These are phyloP conservation scores for Ogataea methanolica DNA, from an alignment of 805 yeast species.

Conservation along the genomic window DNA sequence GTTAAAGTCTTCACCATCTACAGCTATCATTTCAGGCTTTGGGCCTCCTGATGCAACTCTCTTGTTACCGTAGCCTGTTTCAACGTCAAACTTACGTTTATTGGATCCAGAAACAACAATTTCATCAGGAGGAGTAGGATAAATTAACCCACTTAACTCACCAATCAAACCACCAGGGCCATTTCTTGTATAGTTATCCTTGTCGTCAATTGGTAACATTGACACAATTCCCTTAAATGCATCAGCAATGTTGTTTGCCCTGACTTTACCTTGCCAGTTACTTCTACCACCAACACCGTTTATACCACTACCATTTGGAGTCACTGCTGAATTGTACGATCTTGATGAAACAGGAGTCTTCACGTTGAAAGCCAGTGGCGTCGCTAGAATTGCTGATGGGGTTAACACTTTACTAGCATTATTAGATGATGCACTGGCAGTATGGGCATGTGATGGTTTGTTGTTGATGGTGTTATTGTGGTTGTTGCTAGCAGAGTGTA, in stretches of 20 bases:
- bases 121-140: conserved; percentile 37
- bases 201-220: conserved; percentile 16
- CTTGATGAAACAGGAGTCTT: conserved; percentile 41
- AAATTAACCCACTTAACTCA: conserved; percentile 17
- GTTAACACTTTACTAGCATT: conserved; percentile 23
- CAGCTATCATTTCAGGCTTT: not conserved
- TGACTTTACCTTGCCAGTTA: conserved; percentile 27
- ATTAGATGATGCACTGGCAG: not conserved
- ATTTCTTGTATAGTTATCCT: conserved; percentile 3
- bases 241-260: conserved; percentile 39
- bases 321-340: conserved; percentile 12
- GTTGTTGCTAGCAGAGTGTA: conserved; percentile 2
- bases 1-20: not conserved
- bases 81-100: conserved; percentile 5
- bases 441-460: not conserved
- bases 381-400: conserved; percentile 36
- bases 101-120: conserved; percentile 1
- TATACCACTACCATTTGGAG: conserved; percentile 11
- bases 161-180: conserved; percentile 2
- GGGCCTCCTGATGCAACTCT: not conserved
- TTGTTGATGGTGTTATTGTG: not conserved
- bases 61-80: not conserved
- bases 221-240: conserved; percentile 42
- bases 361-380: conserved; percentile 32
- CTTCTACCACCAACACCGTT: conserved; percentile 6